Percentiles rank a stretch among this genome's conserved stretches.
phyloP scores from a whole-genome alignment of 768 basidiomycete genomes.

The Baorangia bicolor region DNA sequence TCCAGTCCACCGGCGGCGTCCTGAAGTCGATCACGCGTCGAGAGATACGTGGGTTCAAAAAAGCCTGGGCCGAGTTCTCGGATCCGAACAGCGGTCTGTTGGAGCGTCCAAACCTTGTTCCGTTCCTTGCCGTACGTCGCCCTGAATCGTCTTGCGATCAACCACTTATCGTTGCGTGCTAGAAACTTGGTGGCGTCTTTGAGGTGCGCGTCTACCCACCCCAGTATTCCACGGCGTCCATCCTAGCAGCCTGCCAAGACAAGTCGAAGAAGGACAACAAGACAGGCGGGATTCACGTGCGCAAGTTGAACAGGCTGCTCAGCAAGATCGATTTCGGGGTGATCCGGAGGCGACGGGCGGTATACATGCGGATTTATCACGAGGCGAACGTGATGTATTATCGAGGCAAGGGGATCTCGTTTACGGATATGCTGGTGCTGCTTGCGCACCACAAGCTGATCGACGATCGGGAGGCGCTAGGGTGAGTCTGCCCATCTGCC shows the following conservation, averaged over 20 bases:
- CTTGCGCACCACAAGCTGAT: constrained; percentile 92
- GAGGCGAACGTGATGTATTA: constrained; percentile 79
- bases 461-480: constrained; percentile 82
- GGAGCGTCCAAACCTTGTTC: constrained; percentile 63
- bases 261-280: constrained; percentile 32
- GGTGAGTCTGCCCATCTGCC: constrained; percentile 50
- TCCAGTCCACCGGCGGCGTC: constrained; percentile 81
- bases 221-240: constrained; percentile 59
- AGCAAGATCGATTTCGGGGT: constrained; percentile 60
- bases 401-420: constrained; percentile 79
- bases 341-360: constrained; percentile 63
- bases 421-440: constrained; percentile 84
- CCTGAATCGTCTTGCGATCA: not conserved
- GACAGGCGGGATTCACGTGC: constrained; percentile 60
- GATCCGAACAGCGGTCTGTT: constrained; percentile 77
- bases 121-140: constrained; percentile 76
- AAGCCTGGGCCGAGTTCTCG: constrained; percentile 87
- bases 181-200: constrained; percentile 86
- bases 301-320: constrained; percentile 57
- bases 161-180: not conserved
- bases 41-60: constrained; percentile 94
- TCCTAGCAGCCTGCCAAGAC: constrained; percentile 52
- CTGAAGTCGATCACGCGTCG: constrained; percentile 76
- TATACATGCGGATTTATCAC: constrained; percentile 79
- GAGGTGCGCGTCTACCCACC: constrained; percentile 83